Conservation (phyloP, 1,284 basidiomycete genomes). For the Meripilus lineatus region DNA sequence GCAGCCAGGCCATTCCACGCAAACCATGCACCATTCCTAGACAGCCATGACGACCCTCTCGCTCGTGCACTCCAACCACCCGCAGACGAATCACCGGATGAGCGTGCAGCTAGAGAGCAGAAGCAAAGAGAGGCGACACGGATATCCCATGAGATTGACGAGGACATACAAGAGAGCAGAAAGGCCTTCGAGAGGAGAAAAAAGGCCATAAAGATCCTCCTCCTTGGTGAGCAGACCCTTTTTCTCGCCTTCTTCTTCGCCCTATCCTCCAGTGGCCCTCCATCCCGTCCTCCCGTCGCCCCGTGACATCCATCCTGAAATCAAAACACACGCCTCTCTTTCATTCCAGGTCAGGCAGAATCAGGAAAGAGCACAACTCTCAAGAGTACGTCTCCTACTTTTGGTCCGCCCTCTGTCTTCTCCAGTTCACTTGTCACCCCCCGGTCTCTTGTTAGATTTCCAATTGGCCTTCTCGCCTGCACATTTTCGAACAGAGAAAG, state of each 20-base stretch:
- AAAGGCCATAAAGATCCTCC: conserved; percentile 56
- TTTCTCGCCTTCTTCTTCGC: neutral
- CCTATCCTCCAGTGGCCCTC: neutral
- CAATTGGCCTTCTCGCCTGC: conserved; percentile 59
- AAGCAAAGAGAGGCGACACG: conserved; percentile 40
- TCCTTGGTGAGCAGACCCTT: conserved; percentile 44
- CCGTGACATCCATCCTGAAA: neutral
- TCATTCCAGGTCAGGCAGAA: conserved; percentile 52
- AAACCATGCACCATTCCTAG: conserved; percentile 13
- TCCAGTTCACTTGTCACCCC: conserved; percentile 2
- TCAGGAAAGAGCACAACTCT: conserved; percentile 68
- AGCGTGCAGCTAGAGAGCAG: conserved; percentile 35
- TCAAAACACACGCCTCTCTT: neutral
- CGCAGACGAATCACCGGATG: conserved; percentile 40
- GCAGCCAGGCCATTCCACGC: conserved; percentile 14
- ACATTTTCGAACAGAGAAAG: conserved; percentile 51
- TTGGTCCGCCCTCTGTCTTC: neutral
- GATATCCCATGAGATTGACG: conserved; percentile 53
- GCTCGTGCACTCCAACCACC: conserved; percentile 29
- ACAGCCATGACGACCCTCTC: conserved; percentile 30
- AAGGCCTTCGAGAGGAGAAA: conserved; percentile 48
- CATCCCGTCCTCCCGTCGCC: neutral
- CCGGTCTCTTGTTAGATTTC: conserved; percentile 42
- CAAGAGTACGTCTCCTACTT: conserved; percentile 46
- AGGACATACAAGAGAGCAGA: conserved; percentile 44